Base-by-base conservation (phyloP, 1,139 yeast genomes). In the Pichia sp. region DNA sequence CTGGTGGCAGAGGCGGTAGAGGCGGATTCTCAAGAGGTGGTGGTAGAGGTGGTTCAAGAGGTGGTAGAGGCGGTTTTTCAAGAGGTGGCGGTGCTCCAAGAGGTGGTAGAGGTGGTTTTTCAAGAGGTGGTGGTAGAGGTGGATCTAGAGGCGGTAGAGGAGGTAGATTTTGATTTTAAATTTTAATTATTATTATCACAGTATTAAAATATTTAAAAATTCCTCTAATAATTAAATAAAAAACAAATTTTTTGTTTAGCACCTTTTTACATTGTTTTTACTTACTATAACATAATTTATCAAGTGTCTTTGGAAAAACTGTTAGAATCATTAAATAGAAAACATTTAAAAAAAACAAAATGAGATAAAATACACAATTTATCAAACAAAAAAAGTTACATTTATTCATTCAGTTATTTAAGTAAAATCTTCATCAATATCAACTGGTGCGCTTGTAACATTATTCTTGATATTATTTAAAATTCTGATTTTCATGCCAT, bases 401-500 rank as follows among this genome's bases (percentile, higher is more conserved):
- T 6, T 26, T 26, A 26, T 6, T 6, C 7, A 26, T 26, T 6
- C 9, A 26, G 7, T 20, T 3, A 23, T 12, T 23, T 47, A 63
- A 34, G 67, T 63, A 49, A 63, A 61, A 47, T 63, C 67, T 41
- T 63, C 67, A 42, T 75, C 82, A 30, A 60, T 46, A 30, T 56
- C 54, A 30, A 55, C 64, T 8, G 63, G 63, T 11, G 59, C 61
- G 11, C 53, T 54, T 25, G 47, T 46, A 12, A 61, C 52, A 47
- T 87, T 95, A 54, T 77, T 83, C 71, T 92, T 92, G 57, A 92
- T 80, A 66, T 83, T 83, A 59, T 90, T 74, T 55, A 94, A 73
- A 46, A 92, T 71, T 33, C 86, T 80, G n/a, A 96, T 87, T 70
- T 87, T 89, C 81, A 95, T 83, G 58, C 84, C 87, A 64, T 94